Evolutionary conservation across 1,139 yeast genomes (phyloP).

Genomic region (Suhomyces anneliseae): DNA sequence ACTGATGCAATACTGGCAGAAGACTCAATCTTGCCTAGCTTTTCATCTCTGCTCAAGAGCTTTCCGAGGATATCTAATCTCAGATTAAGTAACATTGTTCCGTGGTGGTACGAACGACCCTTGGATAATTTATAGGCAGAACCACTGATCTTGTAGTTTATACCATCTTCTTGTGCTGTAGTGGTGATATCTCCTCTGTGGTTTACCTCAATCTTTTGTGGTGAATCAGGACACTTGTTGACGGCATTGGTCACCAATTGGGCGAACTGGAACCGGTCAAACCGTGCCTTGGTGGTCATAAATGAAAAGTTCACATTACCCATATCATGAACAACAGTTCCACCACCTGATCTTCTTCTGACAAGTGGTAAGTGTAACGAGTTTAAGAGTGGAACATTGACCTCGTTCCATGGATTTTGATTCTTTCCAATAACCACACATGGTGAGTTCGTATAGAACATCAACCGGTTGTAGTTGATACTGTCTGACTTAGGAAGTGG

Average conservation of each 20-base stretch:
- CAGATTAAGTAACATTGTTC: slow-evolving; percentile 84
- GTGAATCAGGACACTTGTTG: slow-evolving; percentile 26
- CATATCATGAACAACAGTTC: slow-evolving; percentile 93
- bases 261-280: slow-evolving; percentile 66
- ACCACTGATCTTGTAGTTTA: slow-evolving; percentile 70
- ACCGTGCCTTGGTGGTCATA: slow-evolving; percentile 67
- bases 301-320: slow-evolving; percentile 89
- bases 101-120: slow-evolving; percentile 91
- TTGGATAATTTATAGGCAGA: slow-evolving; percentile 85
- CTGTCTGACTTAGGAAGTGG: slow-evolving; percentile 38
- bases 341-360: slow-evolving; percentile 90
- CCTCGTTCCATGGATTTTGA: slow-evolving; percentile 93
- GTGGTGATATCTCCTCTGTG: slow-evolving; percentile 78
- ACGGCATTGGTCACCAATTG: slow-evolving; percentile 51
- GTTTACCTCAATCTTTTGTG: slow-evolving; percentile 49
- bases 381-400: slow-evolving; percentile 60
- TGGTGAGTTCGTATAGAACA: slow-evolving; percentile 75
- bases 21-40: slow-evolving; percentile 52
- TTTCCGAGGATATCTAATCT: slow-evolving; percentile 57
- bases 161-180: slow-evolving; percentile 24
- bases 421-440: slow-evolving; percentile 95
- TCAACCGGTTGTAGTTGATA: slow-evolving; percentile 48
- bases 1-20: slow-evolving; percentile 72
- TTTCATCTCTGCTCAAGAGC: slow-evolving; percentile 51
- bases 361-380: slow-evolving; percentile 63